Evolutionary conservation across 2,329 filamentous ascomycete species (phyloP), one percentile per base, ranked within the genome.

Genomic region (Dothistroma septosporum): DNA sequence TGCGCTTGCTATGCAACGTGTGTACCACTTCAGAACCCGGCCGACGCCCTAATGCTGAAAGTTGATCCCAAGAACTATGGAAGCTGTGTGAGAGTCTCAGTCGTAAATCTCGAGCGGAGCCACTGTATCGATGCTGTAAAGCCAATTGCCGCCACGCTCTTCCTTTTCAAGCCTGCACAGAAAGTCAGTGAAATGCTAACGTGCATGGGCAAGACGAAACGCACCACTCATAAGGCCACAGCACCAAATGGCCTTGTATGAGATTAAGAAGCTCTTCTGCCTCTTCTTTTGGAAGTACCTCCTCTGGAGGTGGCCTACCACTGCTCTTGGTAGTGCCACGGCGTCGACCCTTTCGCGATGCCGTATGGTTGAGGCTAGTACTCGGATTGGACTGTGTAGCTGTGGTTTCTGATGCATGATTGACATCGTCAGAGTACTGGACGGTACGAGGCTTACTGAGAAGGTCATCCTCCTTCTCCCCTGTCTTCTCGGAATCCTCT

Each of bases 121-220:
- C 73, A 99, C 88, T 75, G 95, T 89, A 75, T 99, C 94, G 59
- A 97, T 91, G 72, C 93, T 91, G 77, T 96, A 97, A 64, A 97
- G 84, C 94, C 94, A 99, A 73, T 97, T 96, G 59, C 92, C 91
- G 66, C 91, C 92, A 71, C 87, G 86, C 79, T 97, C 94, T 77
- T 97, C 94, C 59, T 88, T 89, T 69, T 89, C 85, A 57, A 96
- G 84, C 92, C 82, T 83, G 63, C 44, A 14, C n/a, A 35, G 46
- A 2, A 35, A 44, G 64, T 68, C 57, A 68, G 60, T 57, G 59
- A 54, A 14, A n/a, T 19, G n/a, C 8, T 21, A n/a, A 22, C 35
- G 33, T 24, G 24, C 50, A 59, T 52, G 48, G 31, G 11, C 21
- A 16, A 44, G 12, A 24, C 10, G 53, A 37, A 44, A 75, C 79